These are phyloP conservation scores for Mycena metata DNA, from an alignment of 768 basidiomycete genomes.

Conservation along the genomic window DNA sequence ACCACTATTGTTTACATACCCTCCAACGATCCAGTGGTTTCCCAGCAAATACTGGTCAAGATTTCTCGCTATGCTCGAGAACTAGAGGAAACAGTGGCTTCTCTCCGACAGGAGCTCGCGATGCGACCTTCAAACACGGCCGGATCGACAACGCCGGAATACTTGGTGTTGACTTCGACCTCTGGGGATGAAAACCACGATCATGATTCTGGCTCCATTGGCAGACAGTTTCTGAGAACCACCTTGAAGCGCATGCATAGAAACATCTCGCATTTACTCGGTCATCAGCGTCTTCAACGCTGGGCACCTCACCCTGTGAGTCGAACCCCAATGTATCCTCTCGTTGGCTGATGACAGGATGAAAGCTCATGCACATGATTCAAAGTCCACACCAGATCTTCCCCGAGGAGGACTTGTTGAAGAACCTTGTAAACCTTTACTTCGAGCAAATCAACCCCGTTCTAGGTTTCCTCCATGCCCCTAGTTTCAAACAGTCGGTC, in stretches of 20 bases:
- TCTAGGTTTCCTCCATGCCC: conserved; percentile 75
- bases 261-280: conserved; percentile 6
- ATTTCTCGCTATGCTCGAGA: conserved; percentile 26
- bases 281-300: conserved; percentile 33
- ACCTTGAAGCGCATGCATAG: conserved; percentile 18
- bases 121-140: too few species aligned
- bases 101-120: conserved; percentile 37
- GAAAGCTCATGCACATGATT: conserved; percentile 44
- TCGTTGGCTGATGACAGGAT: conserved; percentile 48
- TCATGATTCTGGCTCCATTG: conserved; percentile 6
- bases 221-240: conserved; percentile 13
- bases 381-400: conserved; percentile 50
- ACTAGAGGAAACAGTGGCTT: conserved; percentile 13
- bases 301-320: conserved; percentile 29
- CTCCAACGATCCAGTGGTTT: background rate
- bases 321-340: background rate
- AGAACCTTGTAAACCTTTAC: conserved; percentile 67
- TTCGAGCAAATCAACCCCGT: conserved; percentile 66
- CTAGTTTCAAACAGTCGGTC: conserved; percentile 68
- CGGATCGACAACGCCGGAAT: too few species aligned
- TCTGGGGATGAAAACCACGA: too few species aligned
- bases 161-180: too few species aligned
- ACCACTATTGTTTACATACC: conserved; percentile 16
- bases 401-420: conserved; percentile 64
- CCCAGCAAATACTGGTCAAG: conserved; percentile 14